phyloP scores from a whole-genome alignment of 208 protist genomes.

The Acanthamoeba rhysodes region DNA sequence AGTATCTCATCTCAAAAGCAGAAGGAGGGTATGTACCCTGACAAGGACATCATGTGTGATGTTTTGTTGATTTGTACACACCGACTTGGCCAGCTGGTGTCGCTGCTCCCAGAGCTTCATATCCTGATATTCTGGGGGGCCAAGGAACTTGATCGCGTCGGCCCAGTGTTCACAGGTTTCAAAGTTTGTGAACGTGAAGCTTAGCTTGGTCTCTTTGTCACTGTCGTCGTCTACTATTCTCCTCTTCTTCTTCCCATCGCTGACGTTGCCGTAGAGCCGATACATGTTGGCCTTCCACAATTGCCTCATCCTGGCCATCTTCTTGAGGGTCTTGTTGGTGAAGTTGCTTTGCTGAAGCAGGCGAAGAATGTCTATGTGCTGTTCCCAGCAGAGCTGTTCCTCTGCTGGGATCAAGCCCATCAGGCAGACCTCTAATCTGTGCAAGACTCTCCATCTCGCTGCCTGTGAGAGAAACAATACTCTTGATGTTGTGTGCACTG shows the following conservation, averaged over 20 bases:
- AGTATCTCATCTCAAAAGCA: too few relatives aligned
- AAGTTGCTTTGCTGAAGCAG: neutral
- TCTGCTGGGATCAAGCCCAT: neutral
- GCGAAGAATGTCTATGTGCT: neutral
- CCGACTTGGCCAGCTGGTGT: neutral
- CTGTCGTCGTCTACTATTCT: too few relatives aligned
- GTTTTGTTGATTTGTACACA: neutral
- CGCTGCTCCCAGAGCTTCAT: neutral
- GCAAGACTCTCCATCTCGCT: neutral
- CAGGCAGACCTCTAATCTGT: neutral
- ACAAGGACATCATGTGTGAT: neutral
- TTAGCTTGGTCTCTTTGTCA: too few relatives aligned
- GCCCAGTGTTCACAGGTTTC: slow-evolving; percentile 1
- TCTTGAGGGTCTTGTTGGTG: too few relatives aligned
- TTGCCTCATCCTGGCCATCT: too few relatives aligned
- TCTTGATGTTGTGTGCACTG: neutral
- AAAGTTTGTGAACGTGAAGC: neutral
- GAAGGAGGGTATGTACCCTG: neutral
- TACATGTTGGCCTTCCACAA: too few relatives aligned
- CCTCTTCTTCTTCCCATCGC: too few relatives aligned
- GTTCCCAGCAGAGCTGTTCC: neutral
- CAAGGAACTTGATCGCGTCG: neutral
- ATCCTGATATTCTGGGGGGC: neutral
- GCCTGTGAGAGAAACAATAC: neutral
- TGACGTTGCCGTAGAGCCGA: too few relatives aligned